phyloP scores from a whole-genome alignment of 1,284 basidiomycete genomes.

The Entoloma clypeatum region DNA sequence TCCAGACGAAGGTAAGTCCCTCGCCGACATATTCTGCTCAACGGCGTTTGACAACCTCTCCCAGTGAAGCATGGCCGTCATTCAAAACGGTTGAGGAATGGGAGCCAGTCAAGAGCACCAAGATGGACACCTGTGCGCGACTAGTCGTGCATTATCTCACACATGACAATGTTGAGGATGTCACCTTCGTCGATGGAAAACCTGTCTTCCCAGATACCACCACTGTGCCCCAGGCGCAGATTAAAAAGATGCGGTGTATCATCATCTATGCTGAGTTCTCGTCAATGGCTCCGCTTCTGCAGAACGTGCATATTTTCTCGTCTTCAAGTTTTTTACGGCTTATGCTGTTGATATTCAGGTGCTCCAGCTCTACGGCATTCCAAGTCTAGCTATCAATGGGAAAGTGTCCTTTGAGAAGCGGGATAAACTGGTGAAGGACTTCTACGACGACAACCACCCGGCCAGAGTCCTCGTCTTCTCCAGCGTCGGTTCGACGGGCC shows the following conservation, averaged over 20 bases:
- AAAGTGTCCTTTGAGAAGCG: slow-evolving; percentile 11
- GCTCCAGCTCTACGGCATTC: slow-evolving; percentile 20
- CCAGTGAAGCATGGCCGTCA: slow-evolving; percentile 9
- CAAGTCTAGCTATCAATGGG: slow-evolving; percentile 19
- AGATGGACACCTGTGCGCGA: slow-evolving; percentile 20
- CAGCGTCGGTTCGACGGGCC: slow-evolving; percentile 13
- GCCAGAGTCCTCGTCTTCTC: slow-evolving; percentile 14
- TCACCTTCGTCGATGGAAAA: slow-evolving; percentile 17
- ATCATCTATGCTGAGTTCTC: slow-evolving; percentile 24
- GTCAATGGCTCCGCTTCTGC: slow-evolving; percentile 19
- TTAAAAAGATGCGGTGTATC: slow-evolving; percentile 11
- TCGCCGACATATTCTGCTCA: too few relatives aligned
- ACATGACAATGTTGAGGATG: slow-evolving; percentile 18
- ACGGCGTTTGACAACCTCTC: background rate
- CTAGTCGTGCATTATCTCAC: slow-evolving; percentile 20
- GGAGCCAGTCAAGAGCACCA: slow-evolving; percentile 21
- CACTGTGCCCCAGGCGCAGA: background rate
- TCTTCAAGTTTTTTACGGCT: slow-evolving; percentile 1
- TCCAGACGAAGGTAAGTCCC: background rate
- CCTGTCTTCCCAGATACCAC: slow-evolving; percentile 9
- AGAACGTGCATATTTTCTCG: slow-evolving; percentile 18
- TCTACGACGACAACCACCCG: slow-evolving; percentile 7
- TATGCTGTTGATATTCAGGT: slow-evolving; percentile 15
- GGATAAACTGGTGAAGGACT: slow-evolving; percentile 7
- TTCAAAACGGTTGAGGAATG: slow-evolving; percentile 22